phyloP scores from a whole-genome alignment of 2,329 filamentous ascomycete species.

The Emergomyces pasteurianus region DNA sequence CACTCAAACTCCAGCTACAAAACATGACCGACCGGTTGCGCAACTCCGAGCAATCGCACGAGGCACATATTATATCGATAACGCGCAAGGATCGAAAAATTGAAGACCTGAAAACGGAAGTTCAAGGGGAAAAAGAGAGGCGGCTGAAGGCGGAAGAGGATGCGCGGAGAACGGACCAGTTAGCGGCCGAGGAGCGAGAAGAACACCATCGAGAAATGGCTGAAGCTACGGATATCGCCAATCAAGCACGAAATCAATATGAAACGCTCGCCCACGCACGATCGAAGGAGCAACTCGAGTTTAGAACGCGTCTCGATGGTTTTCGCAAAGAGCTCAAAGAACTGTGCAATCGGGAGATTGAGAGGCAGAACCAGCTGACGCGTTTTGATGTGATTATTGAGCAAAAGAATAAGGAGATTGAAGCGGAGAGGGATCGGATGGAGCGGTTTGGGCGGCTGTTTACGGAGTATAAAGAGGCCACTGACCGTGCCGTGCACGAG shows the following conservation, averaged over 20 bases:
- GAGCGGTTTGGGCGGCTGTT: slow-evolving; percentile 29
- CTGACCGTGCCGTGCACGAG: slow-evolving; percentile 28
- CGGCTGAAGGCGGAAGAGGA: slow-evolving; percentile 30
- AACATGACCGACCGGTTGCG: slow-evolving; percentile 35
- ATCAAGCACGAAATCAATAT: slow-evolving; percentile 30
- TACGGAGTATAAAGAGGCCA: slow-evolving; percentile 30
- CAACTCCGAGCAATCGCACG: slow-evolving; percentile 36
- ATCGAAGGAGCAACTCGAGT: slow-evolving; percentile 30
- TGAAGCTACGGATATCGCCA: slow-evolving; percentile 28
- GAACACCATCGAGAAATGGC: slow-evolving; percentile 28
- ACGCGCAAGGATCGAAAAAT: slow-evolving; percentile 37
- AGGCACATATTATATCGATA: slow-evolving; percentile 36
- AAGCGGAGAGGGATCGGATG: slow-evolving; percentile 28
- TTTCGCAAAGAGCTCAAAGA: slow-evolving; percentile 24
- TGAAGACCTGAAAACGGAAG: slow-evolving; percentile 32
- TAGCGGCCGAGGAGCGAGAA: slow-evolving; percentile 30
- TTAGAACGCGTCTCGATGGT: slow-evolving; percentile 26
- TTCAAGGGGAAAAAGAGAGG: slow-evolving; percentile 31
- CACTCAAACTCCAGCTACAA: slow-evolving; percentile 32
- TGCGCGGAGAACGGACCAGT: slow-evolving; percentile 24
- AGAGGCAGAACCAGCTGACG: slow-evolving; percentile 25
- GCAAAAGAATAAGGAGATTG: slow-evolving; percentile 35
- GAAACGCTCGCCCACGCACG: slow-evolving; percentile 30
- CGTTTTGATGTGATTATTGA: slow-evolving; percentile 35
- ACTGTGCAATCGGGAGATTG: slow-evolving; percentile 25